Evolutionary conservation across 192 early-diverging fungal species (phyloP).

Genomic region (Linnemannia schmuckeri): DNA sequence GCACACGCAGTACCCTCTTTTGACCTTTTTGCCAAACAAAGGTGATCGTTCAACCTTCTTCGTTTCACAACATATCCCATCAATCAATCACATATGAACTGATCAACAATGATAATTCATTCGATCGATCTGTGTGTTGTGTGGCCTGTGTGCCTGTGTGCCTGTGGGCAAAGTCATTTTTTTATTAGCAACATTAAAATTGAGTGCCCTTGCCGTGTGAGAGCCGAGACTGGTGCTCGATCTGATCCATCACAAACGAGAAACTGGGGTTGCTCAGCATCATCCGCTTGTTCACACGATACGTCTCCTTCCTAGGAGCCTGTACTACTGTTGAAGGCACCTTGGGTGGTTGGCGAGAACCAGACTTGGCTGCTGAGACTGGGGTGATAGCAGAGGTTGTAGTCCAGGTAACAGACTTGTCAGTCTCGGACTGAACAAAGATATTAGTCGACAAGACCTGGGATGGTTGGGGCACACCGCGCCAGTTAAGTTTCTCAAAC

Average conservation of each 20-base stretch:
- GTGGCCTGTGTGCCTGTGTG: too few relatives aligned
- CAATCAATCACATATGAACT: neutral
- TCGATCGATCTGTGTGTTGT: neutral
- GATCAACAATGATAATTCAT: neutral
- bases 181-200: neutral
- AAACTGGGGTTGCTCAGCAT: slow-evolving; percentile 53
- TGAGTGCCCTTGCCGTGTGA: slow-evolving; percentile 9
- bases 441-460: slow-evolving; percentile 35
- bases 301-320: slow-evolving; percentile 19
- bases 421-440: slow-evolving; percentile 27
- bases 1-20: too few relatives aligned
- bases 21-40: neutral
- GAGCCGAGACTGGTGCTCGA: slow-evolving; percentile 48
- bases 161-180: neutral
- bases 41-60: neutral
- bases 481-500: slow-evolving; percentile 45
- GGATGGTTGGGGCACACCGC: slow-evolving; percentile 34
- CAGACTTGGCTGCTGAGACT: neutral
- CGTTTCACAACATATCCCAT: neutral
- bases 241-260: slow-evolving; percentile 47
- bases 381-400: slow-evolving; percentile 19
- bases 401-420: slow-evolving; percentile 37
- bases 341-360: neutral
- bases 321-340: neutral
- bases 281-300: slow-evolving; percentile 44